These are phyloP conservation scores for Musa balbisiana DNA, from an alignment of 202 grass and related monocot species.

Conservation along the genomic window DNA sequence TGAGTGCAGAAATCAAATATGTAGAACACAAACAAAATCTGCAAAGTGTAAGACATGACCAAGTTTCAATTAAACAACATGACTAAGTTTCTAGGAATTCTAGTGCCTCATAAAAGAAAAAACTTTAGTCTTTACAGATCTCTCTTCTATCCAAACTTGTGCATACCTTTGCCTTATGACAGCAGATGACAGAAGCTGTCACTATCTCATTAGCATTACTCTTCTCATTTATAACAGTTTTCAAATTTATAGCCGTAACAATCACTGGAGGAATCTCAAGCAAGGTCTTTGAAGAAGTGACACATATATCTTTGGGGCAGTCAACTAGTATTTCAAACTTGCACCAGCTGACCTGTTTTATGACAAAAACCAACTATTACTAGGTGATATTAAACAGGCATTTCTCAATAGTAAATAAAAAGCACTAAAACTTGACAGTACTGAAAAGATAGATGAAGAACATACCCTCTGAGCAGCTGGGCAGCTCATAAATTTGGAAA, in stretches of 20 bases:
- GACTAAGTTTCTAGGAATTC: not conserved
- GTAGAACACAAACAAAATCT: slow-evolving; percentile 22
- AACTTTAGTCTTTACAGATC: not conserved
- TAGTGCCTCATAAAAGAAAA: not conserved
- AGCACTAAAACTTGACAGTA: not conserved
- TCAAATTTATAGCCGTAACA: slow-evolving; percentile 85
- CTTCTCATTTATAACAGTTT: slow-evolving; percentile 80
- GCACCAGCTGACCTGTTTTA: slow-evolving; percentile 91
- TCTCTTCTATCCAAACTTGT: not conserved
- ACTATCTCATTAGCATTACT: slow-evolving; percentile 88
- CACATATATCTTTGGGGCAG: slow-evolving; percentile 75
- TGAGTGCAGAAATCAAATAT: slow-evolving; percentile 26
- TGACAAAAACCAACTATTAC: not conserved
- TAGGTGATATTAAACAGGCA: no score
- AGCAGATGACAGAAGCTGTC: slow-evolving; percentile 90
- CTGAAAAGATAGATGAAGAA: slow-evolving; percentile 7
- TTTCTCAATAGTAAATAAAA: not conserved
- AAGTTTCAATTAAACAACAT: not conserved
- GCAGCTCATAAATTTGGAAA: slow-evolving; percentile 71
- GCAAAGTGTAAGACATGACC: not conserved
- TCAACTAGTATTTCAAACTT: slow-evolving; percentile 87
- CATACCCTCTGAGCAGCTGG: slow-evolving; percentile 54
- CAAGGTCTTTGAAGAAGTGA: slow-evolving; percentile 47
- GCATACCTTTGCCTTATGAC: slow-evolving; percentile 79
- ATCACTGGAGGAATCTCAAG: slow-evolving; percentile 66